These are phyloP conservation scores for Aurifilum marmelostoma DNA, from an alignment of 2,329 filamentous ascomycete genomes.

Conservation along the genomic window DNA sequence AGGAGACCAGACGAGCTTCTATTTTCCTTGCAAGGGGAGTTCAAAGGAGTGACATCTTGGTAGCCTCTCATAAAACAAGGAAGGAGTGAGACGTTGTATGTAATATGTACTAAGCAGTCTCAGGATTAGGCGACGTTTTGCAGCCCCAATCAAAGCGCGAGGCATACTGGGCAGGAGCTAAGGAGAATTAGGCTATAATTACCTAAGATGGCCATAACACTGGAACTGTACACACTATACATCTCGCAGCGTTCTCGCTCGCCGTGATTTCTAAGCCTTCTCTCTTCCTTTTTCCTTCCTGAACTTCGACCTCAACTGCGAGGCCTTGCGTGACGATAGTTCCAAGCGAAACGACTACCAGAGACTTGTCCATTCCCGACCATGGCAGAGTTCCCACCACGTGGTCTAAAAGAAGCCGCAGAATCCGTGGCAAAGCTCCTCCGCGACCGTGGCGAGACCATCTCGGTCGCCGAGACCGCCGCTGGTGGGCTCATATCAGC, in stretches of 20 bases:
- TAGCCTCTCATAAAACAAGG: not conserved
- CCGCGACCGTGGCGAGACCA: conserved; percentile 57
- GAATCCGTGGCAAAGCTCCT: conserved; percentile 56
- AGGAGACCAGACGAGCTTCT: not conserved
- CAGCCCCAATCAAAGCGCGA: not conserved
- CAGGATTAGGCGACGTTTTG: not conserved
- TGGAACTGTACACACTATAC: not conserved
- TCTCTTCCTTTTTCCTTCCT: not conserved
- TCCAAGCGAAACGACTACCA: not conserved
- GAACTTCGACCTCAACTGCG: not conserved
- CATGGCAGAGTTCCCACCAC: conserved; percentile 27
- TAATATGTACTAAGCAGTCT: not conserved
- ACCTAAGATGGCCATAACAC: not conserved
- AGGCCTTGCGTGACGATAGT: not conserved
- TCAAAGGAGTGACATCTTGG: not conserved
- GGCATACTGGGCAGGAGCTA: conserved; percentile 2
- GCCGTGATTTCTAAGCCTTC: not conserved
- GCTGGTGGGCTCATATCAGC: conserved; percentile 66
- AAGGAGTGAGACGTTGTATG: not conserved
- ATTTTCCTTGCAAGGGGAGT: not conserved
- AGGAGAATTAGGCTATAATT: conserved; percentile 8
- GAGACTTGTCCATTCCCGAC: not conserved
- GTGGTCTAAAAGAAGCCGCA: conserved; percentile 33
- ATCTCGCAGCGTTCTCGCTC: not conserved
- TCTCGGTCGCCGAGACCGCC: conserved; percentile 66